Percentiles rank a stretch among this genome's conserved stretches.
phyloP scores from a whole-genome alignment of 2,329 filamentous ascomycete genomes.

The Aspergillus chevalieri region DNA sequence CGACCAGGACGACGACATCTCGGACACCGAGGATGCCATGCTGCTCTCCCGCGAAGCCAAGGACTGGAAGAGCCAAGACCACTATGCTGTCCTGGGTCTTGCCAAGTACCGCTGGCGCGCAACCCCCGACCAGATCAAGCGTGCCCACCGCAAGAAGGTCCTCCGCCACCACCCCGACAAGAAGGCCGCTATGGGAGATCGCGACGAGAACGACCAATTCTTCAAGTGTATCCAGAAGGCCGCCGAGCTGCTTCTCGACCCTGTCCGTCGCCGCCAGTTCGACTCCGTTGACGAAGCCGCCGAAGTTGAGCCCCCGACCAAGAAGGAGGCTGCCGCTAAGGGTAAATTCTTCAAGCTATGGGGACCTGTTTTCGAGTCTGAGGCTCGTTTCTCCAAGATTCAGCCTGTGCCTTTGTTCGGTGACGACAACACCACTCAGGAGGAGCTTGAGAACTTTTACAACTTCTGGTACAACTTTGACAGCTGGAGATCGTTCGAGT shows the following conservation, averaged over 20 bases:
- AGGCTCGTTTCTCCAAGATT: constrained; percentile 84
- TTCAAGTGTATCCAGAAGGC: constrained; percentile 99
- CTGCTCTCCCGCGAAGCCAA: constrained; percentile 92
- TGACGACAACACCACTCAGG: constrained; percentile 73
- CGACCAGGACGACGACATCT: constrained; percentile 82
- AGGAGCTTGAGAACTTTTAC: constrained; percentile 92
- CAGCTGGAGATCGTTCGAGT: constrained; percentile 96
- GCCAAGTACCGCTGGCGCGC: constrained; percentile 88
- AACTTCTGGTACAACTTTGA: constrained; percentile 99
- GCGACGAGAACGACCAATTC: constrained; percentile 87
- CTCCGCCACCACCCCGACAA: constrained; percentile 98
- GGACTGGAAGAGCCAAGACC: constrained; percentile 99
- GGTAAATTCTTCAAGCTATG: constrained; percentile 95
- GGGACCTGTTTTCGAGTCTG: constrained; percentile 81
- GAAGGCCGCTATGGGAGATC: constrained; percentile 81
- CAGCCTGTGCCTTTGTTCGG: constrained; percentile 86
- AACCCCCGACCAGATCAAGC: constrained; percentile 97
- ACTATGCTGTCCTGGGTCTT: constrained; percentile 92
- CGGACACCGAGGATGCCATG: constrained; percentile 86
- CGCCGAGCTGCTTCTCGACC: constrained; percentile 86
- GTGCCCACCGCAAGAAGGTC: constrained; percentile 98
- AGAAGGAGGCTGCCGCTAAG: constrained; percentile 77
- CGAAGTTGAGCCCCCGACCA: constrained; percentile 83
- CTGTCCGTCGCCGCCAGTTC: constrained; percentile 85
- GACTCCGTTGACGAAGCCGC: constrained; percentile 94